Evolutionary conservation across 2,329 filamentous ascomycete species (phyloP).

Genomic region (Calonectria ilicicola): DNA sequence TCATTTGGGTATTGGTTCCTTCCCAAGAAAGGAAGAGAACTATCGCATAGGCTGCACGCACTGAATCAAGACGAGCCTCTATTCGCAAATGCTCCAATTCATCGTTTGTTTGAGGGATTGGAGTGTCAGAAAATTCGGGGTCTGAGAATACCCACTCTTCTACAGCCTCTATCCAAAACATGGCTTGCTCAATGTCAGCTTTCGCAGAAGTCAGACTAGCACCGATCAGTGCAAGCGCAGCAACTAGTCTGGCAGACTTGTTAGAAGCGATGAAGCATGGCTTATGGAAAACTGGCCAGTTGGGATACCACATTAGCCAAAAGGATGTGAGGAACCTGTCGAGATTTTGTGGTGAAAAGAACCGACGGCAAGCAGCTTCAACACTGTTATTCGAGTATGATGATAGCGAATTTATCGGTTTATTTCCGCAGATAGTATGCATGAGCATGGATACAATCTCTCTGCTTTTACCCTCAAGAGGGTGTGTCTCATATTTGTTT

Average conservation of each 20-base stretch:
- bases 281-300: conserved; percentile 30
- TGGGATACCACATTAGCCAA: conserved; percentile 27
- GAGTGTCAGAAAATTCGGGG: conserved; percentile 11
- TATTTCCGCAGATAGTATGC: background rate
- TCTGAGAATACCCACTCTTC: conserved; percentile 23
- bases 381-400: background rate
- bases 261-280: conserved; percentile 3
- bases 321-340: conserved; percentile 19
- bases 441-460: background rate
- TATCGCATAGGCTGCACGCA: conserved; percentile 21
- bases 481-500: background rate
- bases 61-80: conserved; percentile 8
- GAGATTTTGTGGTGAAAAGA: conserved; percentile 28
- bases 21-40: conserved; percentile 21
- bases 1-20: conserved; percentile 7
- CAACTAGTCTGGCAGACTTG: conserved; percentile 12
- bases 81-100: background rate
- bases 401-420: background rate
- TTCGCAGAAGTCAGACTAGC: conserved; percentile 14
- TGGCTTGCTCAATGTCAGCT: conserved; percentile 8
- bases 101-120: conserved; percentile 4
- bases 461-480: background rate
- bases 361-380: conserved; percentile 5
- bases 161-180: conserved; percentile 8
- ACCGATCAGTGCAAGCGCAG: conserved; percentile 21